These are phyloP conservation scores for Hammondia hammondi DNA, from an alignment of 169 alveolate species.

Conservation along the genomic window DNA sequence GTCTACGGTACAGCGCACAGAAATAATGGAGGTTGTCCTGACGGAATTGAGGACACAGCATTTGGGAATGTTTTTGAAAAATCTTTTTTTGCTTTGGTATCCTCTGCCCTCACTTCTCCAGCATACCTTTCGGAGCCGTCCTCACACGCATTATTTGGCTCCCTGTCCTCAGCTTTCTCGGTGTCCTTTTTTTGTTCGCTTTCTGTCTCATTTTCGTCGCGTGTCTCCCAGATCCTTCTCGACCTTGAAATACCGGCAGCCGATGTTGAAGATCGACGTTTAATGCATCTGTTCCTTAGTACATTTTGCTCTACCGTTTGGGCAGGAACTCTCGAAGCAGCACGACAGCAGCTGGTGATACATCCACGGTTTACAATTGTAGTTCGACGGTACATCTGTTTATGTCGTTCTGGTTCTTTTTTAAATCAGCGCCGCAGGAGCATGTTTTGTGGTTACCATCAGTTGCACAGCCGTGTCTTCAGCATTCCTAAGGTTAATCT, in stretches of 20 bases:
- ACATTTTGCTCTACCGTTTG: conserved; percentile 11
- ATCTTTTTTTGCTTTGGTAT: not conserved
- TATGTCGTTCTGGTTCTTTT: not conserved
- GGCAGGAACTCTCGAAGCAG: not conserved
- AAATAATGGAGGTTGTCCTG: not conserved
- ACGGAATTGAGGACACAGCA: not conserved
- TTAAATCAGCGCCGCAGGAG: not conserved
- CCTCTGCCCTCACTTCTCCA: conserved; percentile 9
- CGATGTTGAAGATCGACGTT: not conserved
- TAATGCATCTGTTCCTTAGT: not conserved
- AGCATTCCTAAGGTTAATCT: no score
- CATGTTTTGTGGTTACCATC: not conserved
- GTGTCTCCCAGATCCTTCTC: not conserved
- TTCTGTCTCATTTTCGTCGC: not conserved
- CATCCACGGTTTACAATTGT: not conserved
- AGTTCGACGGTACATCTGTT: not conserved
- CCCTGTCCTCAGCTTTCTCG: not conserved
- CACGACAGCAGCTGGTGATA: not conserved
- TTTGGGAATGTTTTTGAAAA: not conserved
- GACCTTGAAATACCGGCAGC: not conserved
- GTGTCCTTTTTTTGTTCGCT: not conserved
- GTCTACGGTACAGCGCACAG: not conserved
- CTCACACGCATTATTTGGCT: not conserved
- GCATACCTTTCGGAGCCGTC: conserved; percentile 1
- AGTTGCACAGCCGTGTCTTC: not conserved